Percentiles rank a stretch among this genome's conserved stretches.
phyloP scores from a whole-genome alignment of 805 yeast species.

The Kodamaea kaohsiungensis region DNA sequence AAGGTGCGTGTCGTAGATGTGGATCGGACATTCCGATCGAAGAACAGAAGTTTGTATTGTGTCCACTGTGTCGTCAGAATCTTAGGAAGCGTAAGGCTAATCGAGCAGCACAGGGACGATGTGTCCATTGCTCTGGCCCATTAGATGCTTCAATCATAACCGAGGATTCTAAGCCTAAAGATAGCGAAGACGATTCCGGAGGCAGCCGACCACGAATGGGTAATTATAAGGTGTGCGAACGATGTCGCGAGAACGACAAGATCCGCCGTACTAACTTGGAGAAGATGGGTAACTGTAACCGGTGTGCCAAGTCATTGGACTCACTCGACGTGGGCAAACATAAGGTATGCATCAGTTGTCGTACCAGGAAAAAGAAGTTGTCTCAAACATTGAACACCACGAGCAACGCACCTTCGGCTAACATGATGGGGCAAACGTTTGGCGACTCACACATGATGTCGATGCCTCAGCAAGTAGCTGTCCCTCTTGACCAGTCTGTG shows the following conservation, averaged over 20 bases:
- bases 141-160: conserved; percentile 41
- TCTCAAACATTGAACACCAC: conserved; percentile 14
- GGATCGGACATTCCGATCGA: conserved; percentile 55
- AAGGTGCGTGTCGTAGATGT: conserved; percentile 66
- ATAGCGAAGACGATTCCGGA: conserved; percentile 15
- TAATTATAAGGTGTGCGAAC: conserved; percentile 60
- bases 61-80: conserved; percentile 59
- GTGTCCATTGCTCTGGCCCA: conserved; percentile 70
- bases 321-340: conserved; percentile 49
- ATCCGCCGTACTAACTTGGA: conserved; percentile 57
- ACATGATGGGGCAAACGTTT: not conserved
- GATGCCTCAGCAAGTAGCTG: conserved; percentile 3
- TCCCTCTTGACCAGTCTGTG: conserved; percentile 3
- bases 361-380: conserved; percentile 52
- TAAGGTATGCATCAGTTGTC: conserved; percentile 57
- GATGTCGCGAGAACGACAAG: conserved; percentile 65
- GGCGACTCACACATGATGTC: conserved; percentile 1
- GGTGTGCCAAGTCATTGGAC: conserved; percentile 56
- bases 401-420: conserved; percentile 4
- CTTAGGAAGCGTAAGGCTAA: conserved; percentile 56
- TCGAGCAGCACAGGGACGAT: conserved; percentile 62
- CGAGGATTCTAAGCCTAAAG: conserved; percentile 22
- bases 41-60: conserved; percentile 54
- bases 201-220: conserved; percentile 22
- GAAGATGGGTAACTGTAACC: conserved; percentile 58